Percentiles rank a stretch among this genome's conserved stretches.
Evolutionary conservation across 176 grass and related monocot species (phyloP).

Genomic region (Bonia amplexicaulis): DNA sequence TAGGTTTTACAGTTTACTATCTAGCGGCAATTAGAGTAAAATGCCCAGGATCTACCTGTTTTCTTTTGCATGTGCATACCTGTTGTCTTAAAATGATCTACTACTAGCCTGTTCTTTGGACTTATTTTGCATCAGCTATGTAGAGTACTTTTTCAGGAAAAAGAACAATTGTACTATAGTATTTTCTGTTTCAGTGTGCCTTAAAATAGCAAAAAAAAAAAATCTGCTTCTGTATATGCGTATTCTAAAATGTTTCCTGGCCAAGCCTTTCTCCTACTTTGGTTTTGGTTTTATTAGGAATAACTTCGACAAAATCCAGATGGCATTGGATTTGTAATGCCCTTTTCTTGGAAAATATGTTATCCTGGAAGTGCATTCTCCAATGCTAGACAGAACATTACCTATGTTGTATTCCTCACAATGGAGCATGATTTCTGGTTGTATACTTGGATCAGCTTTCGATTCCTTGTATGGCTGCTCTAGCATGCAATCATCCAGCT

Average conservation of each 20-base stretch:
- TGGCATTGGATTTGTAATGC: background rate
- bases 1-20: background rate
- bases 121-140: background rate
- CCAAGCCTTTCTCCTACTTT: too few relatives aligned
- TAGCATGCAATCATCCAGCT: constrained; percentile 18
- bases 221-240: too few relatives aligned
- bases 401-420: constrained; percentile 47
- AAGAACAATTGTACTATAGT: too few relatives aligned
- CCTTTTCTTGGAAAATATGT: background rate
- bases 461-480: constrained; percentile 28
- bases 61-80: background rate
- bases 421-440: constrained; percentile 24
- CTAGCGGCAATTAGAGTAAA: background rate
- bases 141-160: too few relatives aligned
- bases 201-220: too few relatives aligned
- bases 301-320: too few relatives aligned
- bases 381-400: constrained; percentile 34
- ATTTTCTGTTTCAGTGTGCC: too few relatives aligned
- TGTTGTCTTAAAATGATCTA: background rate
- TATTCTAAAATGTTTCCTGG: too few relatives aligned
- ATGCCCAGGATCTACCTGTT: background rate
- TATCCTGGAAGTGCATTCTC: constrained; percentile 2
- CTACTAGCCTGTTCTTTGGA: background rate
- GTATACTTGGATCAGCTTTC: constrained; percentile 27
- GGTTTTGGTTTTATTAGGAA: too few relatives aligned